Conservation (phyloP, 805 yeast species). For the Yarrowia bubula region DNA sequence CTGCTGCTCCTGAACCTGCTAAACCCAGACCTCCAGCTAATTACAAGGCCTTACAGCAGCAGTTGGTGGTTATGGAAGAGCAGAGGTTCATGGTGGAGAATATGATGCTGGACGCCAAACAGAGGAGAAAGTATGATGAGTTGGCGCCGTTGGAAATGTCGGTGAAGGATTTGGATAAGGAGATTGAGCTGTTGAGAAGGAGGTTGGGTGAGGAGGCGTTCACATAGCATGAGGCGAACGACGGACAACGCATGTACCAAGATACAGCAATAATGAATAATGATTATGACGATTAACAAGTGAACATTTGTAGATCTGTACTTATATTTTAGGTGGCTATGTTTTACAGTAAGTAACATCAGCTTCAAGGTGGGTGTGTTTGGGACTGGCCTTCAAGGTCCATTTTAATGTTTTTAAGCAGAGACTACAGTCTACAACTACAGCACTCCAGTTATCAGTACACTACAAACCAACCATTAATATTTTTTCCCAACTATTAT, state of each 20-base stretch:
- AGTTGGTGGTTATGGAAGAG: slow-evolving; percentile 82
- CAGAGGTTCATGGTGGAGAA: slow-evolving; percentile 71
- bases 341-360: no score
- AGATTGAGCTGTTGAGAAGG: slow-evolving; percentile 34
- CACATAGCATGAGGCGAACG: neutral
- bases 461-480: no score
- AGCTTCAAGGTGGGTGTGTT: no score
- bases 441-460: no score
- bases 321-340: no score
- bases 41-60: slow-evolving; percentile 52
- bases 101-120: slow-evolving; percentile 60
- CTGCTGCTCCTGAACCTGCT: slow-evolving; percentile 33
- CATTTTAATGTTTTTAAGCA: no score
- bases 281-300: no score
- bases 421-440: no score
- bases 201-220: slow-evolving; percentile 11
- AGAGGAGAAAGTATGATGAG: slow-evolving; percentile 75
- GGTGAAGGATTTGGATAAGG: slow-evolving; percentile 53
- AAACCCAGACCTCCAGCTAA: slow-evolving; percentile 25
- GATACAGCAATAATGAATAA: no score
- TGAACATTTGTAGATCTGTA: no score
- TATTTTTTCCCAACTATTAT: neutral
- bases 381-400: no score
- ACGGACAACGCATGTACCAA: no score
- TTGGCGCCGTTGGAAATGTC: slow-evolving; percentile 58